Evolutionary conservation across 23 red algal species (phyloP), one percentile per base, ranked within the genome.

Genomic region (Gracilaria caudata): DNA sequence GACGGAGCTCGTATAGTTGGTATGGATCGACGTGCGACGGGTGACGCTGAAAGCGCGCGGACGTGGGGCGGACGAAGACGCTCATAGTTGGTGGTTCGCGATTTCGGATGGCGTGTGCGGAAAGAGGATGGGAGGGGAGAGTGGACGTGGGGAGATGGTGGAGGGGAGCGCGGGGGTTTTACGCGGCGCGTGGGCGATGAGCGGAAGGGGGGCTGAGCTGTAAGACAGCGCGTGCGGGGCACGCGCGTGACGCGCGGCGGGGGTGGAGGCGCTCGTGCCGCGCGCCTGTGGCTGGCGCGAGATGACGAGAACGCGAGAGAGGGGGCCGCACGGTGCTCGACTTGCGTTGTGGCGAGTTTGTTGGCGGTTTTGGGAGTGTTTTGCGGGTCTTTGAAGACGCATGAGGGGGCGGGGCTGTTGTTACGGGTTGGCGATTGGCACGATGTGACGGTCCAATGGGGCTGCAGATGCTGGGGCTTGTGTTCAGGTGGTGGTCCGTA

Each of bases 1-100:
- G 79, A 8, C 79, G 53, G 0, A 82, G 59, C 79, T 58, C 57
- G 55, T 82, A 82, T 11, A 82, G 28, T 37, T 82, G 79, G 25
- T 82, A 82, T 0, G 79, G 79, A 57, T 82, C 79, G 3, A 58
- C 54, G 13, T 82, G 26, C 26, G 57, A 29, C 7, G 3, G 57
- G 2, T 28, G 57, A 11, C 4, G 2, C n/a, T 28, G 57, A 6
- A 60, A 28, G 21, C 25, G 57, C 49, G 49, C 14, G 57, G 57
- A 12, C 11, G 21, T 60, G 23, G 21, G 26, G 2, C 17, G 26
- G 57, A 17, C 28, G 25, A 25, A 25, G 57, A 60, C 26, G 25
- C 57, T 60, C 57, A 60, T 60, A 23, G 57, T 20, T 60, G 57
- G 25, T 23, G 23, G 57, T n/a, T 17, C 4, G 23, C 4, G 57